phyloP scores from a whole-genome alignment of 169 alveolate species.

The Condylostoma magnum region DNA sequence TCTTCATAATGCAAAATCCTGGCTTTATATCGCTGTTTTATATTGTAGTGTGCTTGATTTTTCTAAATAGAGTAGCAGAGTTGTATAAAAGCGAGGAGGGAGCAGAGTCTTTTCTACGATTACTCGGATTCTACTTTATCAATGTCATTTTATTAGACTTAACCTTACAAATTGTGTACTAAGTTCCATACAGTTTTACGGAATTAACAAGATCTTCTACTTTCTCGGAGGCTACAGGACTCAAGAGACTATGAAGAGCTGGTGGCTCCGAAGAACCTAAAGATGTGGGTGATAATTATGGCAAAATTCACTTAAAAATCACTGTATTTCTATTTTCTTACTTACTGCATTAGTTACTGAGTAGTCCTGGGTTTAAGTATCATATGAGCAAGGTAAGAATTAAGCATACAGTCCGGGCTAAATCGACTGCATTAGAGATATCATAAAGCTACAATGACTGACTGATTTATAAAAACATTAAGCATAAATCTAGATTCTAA shows the following conservation, averaged over 20 bases:
- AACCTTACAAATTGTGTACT: neutral
- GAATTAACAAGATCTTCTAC: neutral
- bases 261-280: neutral
- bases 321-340: slow-evolving; percentile 7
- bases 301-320: neutral
- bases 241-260: slow-evolving; percentile 15
- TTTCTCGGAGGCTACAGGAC: slow-evolving; percentile 3
- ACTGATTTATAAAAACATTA: neutral
- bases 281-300: neutral
- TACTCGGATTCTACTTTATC: slow-evolving; percentile 15
- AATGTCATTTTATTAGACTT: neutral
- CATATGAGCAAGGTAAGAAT: neutral
- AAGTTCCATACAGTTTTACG: neutral
- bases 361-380: neutral
- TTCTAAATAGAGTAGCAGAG: slow-evolving; percentile 2
- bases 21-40: slow-evolving; percentile 20
- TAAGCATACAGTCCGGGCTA: neutral
- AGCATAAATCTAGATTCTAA: neutral
- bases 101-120: neutral
- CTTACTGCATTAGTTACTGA: slow-evolving; percentile 18
- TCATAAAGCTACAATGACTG: neutral
- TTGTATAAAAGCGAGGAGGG: neutral
- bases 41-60: slow-evolving; percentile 11
- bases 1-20: slow-evolving; percentile 8
- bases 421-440: neutral